Conservation (phyloP, 2,329 filamentous ascomycete genomes). For the Venturia carpophila region DNA sequence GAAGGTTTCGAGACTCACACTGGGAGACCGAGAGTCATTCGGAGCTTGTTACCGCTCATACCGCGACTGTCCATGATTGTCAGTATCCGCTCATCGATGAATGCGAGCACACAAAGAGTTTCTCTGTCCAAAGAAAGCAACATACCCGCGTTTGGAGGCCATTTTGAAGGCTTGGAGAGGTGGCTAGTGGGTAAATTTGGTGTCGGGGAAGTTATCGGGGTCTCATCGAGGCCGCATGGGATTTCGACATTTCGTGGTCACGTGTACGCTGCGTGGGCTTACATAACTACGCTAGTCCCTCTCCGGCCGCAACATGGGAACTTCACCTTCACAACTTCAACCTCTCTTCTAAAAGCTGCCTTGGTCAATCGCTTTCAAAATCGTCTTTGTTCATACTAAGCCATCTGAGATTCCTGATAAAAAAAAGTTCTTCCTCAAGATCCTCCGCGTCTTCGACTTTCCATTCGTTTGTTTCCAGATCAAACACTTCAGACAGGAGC, state of each 20-base stretch:
- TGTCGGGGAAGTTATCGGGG: not conserved
- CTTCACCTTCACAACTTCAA: not conserved
- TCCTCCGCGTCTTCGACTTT: not conserved
- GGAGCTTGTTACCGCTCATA: conserved; percentile 99
- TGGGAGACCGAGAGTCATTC: conserved; percentile 99
- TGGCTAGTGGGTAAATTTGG: not conserved
- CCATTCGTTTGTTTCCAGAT: not conserved
- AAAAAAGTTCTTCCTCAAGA: not conserved
- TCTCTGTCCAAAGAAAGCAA: conserved; percentile 16
- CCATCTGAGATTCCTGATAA: not conserved
- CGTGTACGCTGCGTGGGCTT: not conserved
- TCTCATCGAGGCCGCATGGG: not conserved
- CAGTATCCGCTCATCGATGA: conserved; percentile 23
- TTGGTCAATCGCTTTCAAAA: not conserved
- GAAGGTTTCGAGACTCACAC: conserved; percentile 62
- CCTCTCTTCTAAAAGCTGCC: not conserved
- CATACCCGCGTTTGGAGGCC: conserved; percentile 35
- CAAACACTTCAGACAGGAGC: conserved; percentile 10
- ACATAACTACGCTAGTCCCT: not conserved
- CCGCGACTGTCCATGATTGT: conserved; percentile 46
- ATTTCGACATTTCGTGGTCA: not conserved
- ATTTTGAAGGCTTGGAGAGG: conserved; percentile 26
- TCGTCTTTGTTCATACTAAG: not conserved
- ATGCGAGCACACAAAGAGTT: not conserved
- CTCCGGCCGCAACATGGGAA: not conserved